Evolutionary conservation across 768 basidiomycete genomes (phyloP), one percentile per base, ranked within the genome.

Genomic region (Naematelia aurantialba): DNA sequence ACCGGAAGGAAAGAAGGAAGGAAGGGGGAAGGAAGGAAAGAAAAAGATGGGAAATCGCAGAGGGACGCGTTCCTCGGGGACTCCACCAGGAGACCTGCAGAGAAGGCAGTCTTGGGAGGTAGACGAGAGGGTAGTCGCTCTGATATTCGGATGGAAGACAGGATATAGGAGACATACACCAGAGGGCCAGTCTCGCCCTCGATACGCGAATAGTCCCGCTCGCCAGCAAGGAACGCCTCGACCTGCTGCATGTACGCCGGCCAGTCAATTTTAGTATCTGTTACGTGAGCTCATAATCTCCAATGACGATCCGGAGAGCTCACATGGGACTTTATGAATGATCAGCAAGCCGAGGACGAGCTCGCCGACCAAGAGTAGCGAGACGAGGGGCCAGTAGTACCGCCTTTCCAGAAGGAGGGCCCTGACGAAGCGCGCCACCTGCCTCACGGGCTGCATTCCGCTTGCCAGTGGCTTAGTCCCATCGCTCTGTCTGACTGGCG

Each of bases 241-340:
- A 89, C 83, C 54, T 98, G 96, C 53, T 87, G 80, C 85, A 97
- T 91, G 73, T 99, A 99, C 0, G 96, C 97, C 70, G 87, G 83
- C 86, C 90, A 98, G 79, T 99, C 96, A 68, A 99, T 99, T 78
- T 99, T 93, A 11, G 96, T 98, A 79, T 93, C 94, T 97, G 80
- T 2, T 34, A 44, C 42, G 45, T 62, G 50, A 61, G 72, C 30
- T 30, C 53, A 24, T 31, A 12, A 19, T 30, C 12, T 52, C 49
- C 45, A 58, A 25, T 46, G 4, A 45, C 3, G 44, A 14, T 46
- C 5, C 13, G 13, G 25, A 45, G 54, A 52, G 78, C 88, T 81
- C 66, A 96, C 94, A 98, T 66, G 89, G 83, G 56, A 96, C 81
- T 72, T 85, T 86, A 45, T 79, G 83, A 64, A 94, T 86, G 67